Percentiles rank a stretch among this genome's conserved stretches.
phyloP scores from a whole-genome alignment of 2,329 filamentous ascomycete species.

The Leptoxyphium fumago region DNA sequence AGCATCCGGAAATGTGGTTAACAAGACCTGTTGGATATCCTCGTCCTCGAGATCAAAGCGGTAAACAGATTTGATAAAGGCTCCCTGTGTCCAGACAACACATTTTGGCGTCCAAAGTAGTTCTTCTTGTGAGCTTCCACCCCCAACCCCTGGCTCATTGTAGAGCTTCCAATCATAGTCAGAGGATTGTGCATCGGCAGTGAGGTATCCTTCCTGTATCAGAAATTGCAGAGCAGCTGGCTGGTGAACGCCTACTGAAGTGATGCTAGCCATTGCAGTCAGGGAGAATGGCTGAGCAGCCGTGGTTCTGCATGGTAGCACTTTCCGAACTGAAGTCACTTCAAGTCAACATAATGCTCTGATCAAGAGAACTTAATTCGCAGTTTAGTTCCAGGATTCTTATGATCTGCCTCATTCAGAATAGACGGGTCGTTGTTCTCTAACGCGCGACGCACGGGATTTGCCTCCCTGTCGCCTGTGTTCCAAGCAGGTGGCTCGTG shows the following conservation, averaged over 20 bases:
- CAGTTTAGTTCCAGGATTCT: no score
- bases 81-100: conserved; percentile 81
- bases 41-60: conserved; percentile 79
- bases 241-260: conserved; percentile 80
- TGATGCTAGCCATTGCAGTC: conserved; percentile 65
- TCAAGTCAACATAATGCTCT: no score
- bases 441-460: no score
- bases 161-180: conserved; percentile 60
- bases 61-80: conserved; percentile 71
- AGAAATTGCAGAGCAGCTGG: conserved; percentile 73
- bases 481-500: no score
- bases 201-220: conserved; percentile 63
- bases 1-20: conserved; percentile 60
- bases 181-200: conserved; percentile 47
- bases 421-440: no score
- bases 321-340: no score
- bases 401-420: no score
- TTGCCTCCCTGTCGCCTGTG: no score
- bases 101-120: conserved; percentile 58
- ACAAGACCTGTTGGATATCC: conserved; percentile 66
- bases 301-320: no score
- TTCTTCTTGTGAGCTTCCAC: conserved; percentile 52
- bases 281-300: background rate
- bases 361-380: no score
- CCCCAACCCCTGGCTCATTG: conserved; percentile 13